Evolutionary conservation across 108 stramenopile species (phyloP).

Genomic region (Cylindrotheca fusiformis): DNA sequence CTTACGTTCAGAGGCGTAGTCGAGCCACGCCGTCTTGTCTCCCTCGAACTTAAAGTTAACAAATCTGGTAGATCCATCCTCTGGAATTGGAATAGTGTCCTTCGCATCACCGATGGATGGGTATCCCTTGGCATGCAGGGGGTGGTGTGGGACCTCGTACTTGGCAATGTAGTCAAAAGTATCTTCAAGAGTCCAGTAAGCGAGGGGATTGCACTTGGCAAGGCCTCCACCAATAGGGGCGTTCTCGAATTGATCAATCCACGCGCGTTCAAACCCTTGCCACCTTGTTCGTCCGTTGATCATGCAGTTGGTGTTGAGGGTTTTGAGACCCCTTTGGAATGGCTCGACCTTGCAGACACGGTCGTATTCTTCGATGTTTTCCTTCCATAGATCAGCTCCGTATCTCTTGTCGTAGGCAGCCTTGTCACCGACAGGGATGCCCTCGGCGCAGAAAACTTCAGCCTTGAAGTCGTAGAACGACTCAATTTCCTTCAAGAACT

Average conservation of each 20-base stretch:
- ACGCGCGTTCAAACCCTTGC: conserved; percentile 97
- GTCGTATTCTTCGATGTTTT: conserved; percentile 95
- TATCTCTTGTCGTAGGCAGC: conserved; percentile 85
- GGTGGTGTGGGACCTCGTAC: conserved; percentile 94
- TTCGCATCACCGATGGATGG: conserved; percentile 95
- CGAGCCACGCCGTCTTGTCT: conserved; percentile 88
- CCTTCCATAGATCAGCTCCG: conserved; percentile 95
- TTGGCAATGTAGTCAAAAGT: conserved; percentile 96
- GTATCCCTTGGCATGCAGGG: conserved; percentile 96
- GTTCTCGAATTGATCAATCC: conserved; percentile 91
- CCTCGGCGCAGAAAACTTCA: conserved; percentile 89
- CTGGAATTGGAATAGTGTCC: conserved; percentile 91
- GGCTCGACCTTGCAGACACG: conserved; percentile 98
- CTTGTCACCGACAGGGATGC: conserved; percentile 85
- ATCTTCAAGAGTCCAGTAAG: conserved; percentile 98
- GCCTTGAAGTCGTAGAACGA: conserved; percentile 93
- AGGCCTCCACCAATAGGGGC: conserved; percentile 92
- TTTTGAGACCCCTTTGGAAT: conserved; percentile 95
- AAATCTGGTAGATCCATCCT: conserved; percentile 77
- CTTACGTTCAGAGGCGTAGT: conserved; percentile 94
- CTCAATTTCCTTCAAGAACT: conserved; percentile 82
- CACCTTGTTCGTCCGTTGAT: conserved; percentile 97
- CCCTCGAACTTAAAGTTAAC: conserved; percentile 86
- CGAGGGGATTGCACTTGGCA: conserved; percentile 95
- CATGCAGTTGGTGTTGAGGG: conserved; percentile 92